Percentiles rank a stretch among this genome's conserved stretches.
Evolutionary conservation across 179 eudicot genomes (phyloP).

Genomic region (Dionaea muscipula): DNA sequence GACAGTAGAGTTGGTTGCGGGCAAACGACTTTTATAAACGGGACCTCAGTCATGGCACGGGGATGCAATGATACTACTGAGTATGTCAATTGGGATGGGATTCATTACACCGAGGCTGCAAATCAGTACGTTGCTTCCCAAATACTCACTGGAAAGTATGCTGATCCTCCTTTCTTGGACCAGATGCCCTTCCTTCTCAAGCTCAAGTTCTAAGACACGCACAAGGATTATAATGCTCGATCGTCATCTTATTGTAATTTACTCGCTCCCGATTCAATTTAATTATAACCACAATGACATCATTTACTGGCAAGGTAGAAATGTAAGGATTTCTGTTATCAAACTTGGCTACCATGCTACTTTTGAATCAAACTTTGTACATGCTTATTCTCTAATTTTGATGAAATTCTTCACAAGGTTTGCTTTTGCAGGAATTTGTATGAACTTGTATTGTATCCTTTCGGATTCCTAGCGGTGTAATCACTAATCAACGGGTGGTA

Average conservation of each 20-base stretch:
- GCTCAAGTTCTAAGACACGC: conserved; percentile 20
- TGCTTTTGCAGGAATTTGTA: no score
- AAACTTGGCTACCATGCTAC: no score
- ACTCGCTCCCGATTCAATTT: no score
- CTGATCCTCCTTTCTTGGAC: conserved; percentile 80
- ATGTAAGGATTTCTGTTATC: no score
- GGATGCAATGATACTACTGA: conserved; percentile 57
- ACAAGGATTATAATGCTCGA: conserved; percentile 78
- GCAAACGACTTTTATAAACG: conserved; percentile 26
- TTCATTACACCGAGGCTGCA: conserved; percentile 86
- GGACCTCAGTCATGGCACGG: conserved; percentile 38
- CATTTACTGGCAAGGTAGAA: no score
- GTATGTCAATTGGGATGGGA: conserved; percentile 79
- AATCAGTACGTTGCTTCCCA: conserved; percentile 69
- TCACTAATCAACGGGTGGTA: no score
- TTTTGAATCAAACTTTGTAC: no score
- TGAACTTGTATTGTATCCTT: no score
- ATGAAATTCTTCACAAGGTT: no score
- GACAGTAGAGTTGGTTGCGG: conserved; percentile 31
- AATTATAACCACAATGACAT: no score
- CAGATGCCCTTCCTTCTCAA: conserved; percentile 72
- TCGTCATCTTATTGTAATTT: conserved; percentile 82
- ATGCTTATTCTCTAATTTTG: no score
- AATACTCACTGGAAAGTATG: conserved; percentile 71
- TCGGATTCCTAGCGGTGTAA: no score